Evolutionary conservation across 2,329 filamentous ascomycete species (phyloP).

Genomic region (Scopulariopsis brevicaulis): DNA sequence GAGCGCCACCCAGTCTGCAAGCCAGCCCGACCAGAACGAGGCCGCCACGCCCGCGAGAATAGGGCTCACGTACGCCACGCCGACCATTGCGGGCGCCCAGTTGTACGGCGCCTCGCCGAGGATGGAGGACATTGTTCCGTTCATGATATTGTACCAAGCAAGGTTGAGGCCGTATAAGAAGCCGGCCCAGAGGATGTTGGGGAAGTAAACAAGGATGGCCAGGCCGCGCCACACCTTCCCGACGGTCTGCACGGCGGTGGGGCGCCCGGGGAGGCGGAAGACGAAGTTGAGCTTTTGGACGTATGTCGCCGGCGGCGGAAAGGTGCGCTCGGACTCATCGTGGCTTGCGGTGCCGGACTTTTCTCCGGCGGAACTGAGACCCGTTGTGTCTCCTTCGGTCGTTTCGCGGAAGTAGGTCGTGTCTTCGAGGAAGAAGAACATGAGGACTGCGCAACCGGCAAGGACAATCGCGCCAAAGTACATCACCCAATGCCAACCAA

Average conservation of each 20-base stretch:
- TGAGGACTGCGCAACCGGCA: slow-evolving; percentile 5
- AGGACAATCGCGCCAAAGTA: slow-evolving; percentile 12
- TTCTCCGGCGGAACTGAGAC: not conserved
- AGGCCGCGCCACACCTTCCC: slow-evolving; percentile 14
- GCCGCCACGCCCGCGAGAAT: slow-evolving; percentile 14
- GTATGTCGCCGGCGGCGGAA: not conserved
- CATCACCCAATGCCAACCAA: slow-evolving; percentile 15
- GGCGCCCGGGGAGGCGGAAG: slow-evolving; percentile 7
- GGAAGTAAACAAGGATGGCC: slow-evolving; percentile 18
- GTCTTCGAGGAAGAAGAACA: slow-evolving; percentile 14
- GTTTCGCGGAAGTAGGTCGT: slow-evolving; percentile 11
- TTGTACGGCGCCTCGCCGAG: slow-evolving; percentile 20
- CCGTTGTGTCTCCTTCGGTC: not conserved
- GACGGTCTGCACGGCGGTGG: slow-evolving; percentile 7
- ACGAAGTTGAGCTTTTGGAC: slow-evolving; percentile 11
- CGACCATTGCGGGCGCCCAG: slow-evolving; percentile 18
- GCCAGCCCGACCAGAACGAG: slow-evolving; percentile 16
- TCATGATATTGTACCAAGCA: slow-evolving; percentile 22
- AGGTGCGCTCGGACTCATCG: not conserved
- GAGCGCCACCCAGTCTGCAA: slow-evolving; percentile 19
- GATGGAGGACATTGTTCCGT: slow-evolving; percentile 19
- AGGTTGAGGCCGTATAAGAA: slow-evolving; percentile 21
- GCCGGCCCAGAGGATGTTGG: slow-evolving; percentile 18
- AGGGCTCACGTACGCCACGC: slow-evolving; percentile 17
- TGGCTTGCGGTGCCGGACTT: not conserved